phyloP scores from a whole-genome alignment of 106 monocot genomes.

The Acorus calamus region DNA sequence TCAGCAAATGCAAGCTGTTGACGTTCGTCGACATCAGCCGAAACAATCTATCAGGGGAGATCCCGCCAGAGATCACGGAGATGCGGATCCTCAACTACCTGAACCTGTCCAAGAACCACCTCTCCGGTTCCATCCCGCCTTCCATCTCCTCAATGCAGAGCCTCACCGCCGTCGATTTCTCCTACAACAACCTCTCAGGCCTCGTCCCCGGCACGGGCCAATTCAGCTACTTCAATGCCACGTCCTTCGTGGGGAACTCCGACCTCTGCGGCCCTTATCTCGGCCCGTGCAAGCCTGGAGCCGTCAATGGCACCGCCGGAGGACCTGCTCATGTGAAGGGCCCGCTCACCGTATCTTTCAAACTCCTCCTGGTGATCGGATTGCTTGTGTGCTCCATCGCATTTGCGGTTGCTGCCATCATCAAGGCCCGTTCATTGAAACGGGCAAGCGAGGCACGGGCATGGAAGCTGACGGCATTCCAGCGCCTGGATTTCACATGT shows the following conservation, averaged over 20 bases:
- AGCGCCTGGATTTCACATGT: slow-evolving; percentile 64
- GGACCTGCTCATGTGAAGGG: slow-evolving; percentile 5
- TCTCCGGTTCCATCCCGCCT: no score
- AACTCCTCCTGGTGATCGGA: slow-evolving; percentile 58
- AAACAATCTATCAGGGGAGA: background rate
- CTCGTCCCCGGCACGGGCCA: no score
- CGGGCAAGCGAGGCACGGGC: slow-evolving; percentile 41
- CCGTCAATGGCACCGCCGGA: background rate
- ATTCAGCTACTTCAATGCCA: no score
- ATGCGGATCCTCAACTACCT: slow-evolving; percentile 52
- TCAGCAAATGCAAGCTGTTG: slow-evolving; percentile 48
- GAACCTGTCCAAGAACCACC: slow-evolving; percentile 40
- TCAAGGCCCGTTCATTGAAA: slow-evolving; percentile 66
- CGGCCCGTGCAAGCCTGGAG: slow-evolving; percentile 29
- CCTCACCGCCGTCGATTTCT: no score
- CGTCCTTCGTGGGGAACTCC: no score
- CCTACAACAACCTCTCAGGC: no score
- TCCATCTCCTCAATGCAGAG: no score
- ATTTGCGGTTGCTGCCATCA: slow-evolving; percentile 57
- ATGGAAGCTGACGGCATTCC: slow-evolving; percentile 82
- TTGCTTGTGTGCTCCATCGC: slow-evolving; percentile 64
- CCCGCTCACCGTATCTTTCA: slow-evolving; percentile 33
- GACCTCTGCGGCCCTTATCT: slow-evolving; percentile 45
- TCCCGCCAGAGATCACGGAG: slow-evolving; percentile 34
- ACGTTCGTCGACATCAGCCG: slow-evolving; percentile 56